Evolutionary conservation across 495 filamentous ascomycete genomes (phyloP), one percentile per base, ranked within the genome.

Genomic region (Aspergillus avenaceus): DNA sequence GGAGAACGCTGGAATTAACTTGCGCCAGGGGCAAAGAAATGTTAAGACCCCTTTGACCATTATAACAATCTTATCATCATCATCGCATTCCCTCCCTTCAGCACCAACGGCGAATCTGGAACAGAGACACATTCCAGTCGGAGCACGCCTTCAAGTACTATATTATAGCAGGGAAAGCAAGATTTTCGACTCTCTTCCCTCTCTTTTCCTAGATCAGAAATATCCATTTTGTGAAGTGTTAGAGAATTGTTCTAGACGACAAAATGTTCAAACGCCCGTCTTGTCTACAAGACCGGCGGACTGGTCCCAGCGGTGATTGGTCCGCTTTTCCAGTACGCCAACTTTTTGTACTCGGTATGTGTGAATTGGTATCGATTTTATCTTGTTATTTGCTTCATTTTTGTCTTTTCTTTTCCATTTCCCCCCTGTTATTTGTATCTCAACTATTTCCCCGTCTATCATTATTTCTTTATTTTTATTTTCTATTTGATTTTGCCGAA

Each of bases 311-410:
- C 13, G 62, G 63, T 50, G 63, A 74, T 60, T 65, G 57, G 63
- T 58, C 71, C 44, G 48, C 61, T 22, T 80, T 81, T 69, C 78
- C 78, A 29, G 60, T 73, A 41, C 78, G 75, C 51, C 87, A 91
- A 67, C 69, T 91, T 54, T 80, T 88, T 54, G 80, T 91, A 34
- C 69, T 91, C 53, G 86, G 87, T 91, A 68, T 62, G 65, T 66
- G 14, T 40, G 13, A 59, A 22, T 38, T 45, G 25, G 31, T 26
- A 25, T n/a, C 13, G 11, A 25, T 37, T 28, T 22, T 19, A 14
- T 19, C 11, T 40, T 50, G 7, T 48, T 42, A 11, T 41, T 19
- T 40, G 14, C 8, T 25, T 22, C 36, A 1, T 28, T 8, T 14
- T 28, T 4, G n/a, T 7, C 41, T 34, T 41, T 31, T 38, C 3